Percentiles rank a stretch among this genome's conserved stretches.
phyloP scores from a whole-genome alignment of 768 basidiomycete species.

The Clitopilus hobsonii region DNA sequence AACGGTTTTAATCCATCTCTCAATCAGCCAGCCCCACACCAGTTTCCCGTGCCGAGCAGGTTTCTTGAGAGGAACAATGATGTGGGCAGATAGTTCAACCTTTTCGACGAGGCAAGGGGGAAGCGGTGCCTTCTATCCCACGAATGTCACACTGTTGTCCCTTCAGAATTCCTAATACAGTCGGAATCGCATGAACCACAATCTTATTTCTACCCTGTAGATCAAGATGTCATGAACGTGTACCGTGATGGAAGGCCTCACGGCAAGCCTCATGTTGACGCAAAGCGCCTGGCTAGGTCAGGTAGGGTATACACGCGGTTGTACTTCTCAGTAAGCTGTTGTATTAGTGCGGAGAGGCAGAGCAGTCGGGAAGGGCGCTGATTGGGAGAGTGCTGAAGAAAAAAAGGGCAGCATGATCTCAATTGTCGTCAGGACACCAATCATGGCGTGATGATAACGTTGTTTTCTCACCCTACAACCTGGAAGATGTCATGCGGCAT shows the following conservation, averaged over 20 bases:
- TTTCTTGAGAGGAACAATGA: neutral
- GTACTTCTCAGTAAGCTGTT: neutral
- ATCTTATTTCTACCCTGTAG: conserved; percentile 7
- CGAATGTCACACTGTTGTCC: neutral
- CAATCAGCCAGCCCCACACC: neutral
- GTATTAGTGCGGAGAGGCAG: neutral
- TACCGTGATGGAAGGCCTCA: conserved; percentile 4
- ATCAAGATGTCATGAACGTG: neutral
- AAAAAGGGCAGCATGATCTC: neutral
- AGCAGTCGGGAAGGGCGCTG: neutral
- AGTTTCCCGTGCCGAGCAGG: neutral
- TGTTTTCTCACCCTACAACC: neutral
- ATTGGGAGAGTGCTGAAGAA: neutral
- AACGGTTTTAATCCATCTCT: too few species aligned
- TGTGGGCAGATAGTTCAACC: neutral
- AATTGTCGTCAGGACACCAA: neutral
- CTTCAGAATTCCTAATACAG: conserved; percentile 8
- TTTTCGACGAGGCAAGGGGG: neutral
- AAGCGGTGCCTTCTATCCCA: conserved; percentile 9
- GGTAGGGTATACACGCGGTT: neutral
- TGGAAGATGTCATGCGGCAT: neutral
- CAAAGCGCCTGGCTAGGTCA: neutral
- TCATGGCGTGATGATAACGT: neutral
- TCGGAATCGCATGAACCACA: conserved; percentile 13
- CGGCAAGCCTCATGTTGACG: neutral